These are phyloP conservation scores for Nematodospora anomalae DNA, from an alignment of 1,139 yeast genomes.

Conservation along the genomic window DNA sequence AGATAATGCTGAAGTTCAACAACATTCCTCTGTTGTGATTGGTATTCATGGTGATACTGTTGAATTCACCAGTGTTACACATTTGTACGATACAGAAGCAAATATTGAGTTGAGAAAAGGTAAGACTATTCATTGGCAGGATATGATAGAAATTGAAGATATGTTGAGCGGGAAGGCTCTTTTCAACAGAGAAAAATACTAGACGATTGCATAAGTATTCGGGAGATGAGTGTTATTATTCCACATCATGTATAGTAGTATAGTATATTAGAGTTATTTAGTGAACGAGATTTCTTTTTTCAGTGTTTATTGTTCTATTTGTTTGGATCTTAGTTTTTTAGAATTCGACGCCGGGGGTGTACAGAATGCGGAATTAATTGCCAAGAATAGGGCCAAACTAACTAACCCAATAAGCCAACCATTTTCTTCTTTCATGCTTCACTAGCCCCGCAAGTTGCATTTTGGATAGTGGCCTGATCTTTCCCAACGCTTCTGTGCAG, in stretches of 20 bases:
- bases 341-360: too few relatives aligned
- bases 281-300: neutral
- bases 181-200: slow-evolving; percentile 34
- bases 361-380: too few relatives aligned
- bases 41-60: slow-evolving; percentile 69
- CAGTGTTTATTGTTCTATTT: too few relatives aligned
- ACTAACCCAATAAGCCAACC: too few relatives aligned
- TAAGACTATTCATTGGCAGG: slow-evolving; percentile 64
- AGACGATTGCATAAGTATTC: slow-evolving; percentile 1
- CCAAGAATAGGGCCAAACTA: too few relatives aligned
- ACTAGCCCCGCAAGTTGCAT: too few relatives aligned
- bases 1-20: slow-evolving; percentile 13
- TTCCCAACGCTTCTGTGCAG: too few relatives aligned
- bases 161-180: slow-evolving; percentile 67
- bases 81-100: slow-evolving; percentile 60
- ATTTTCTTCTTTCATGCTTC: too few relatives aligned
- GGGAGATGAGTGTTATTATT: too few relatives aligned
- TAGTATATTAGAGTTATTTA: neutral
- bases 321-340: too few relatives aligned
- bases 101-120: slow-evolving; percentile 65
- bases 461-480: too few relatives aligned
- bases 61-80: slow-evolving; percentile 53
- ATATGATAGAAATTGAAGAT: slow-evolving; percentile 58
- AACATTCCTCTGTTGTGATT: slow-evolving; percentile 53
- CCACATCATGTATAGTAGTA: neutral